Percentiles rank a stretch among this genome's conserved stretches.
phyloP scores from a whole-genome alignment of 176 grass and related monocot species.

The Carex kokanica region DNA sequence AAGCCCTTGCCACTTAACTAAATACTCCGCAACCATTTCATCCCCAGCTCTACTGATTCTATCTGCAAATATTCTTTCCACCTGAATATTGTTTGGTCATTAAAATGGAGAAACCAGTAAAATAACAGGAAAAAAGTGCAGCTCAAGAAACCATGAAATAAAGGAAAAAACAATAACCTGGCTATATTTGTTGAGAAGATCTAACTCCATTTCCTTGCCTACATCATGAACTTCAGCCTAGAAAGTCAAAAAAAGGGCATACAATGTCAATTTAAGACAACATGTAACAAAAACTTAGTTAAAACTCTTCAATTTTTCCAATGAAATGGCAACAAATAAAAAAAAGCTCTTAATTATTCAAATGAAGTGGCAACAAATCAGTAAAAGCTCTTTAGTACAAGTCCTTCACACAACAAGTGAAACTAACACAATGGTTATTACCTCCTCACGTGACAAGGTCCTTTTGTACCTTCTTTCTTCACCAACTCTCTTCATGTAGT shows the following conservation, averaged over 20 bases:
- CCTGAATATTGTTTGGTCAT: constrained; percentile 59
- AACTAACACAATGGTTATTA: constrained; percentile 28
- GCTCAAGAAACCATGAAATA: constrained; percentile 3
- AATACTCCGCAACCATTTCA: constrained; percentile 87
- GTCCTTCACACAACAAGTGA: background rate
- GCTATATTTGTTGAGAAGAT: constrained; percentile 97
- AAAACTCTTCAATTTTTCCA: constrained; percentile 3
- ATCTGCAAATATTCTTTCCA: constrained; percentile 99
- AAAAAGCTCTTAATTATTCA: background rate
- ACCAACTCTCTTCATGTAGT: constrained; percentile 93
- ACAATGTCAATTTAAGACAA: background rate
- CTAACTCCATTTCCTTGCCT: constrained; percentile 97
- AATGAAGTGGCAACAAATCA: constrained; percentile 3
- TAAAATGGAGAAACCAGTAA: constrained; percentile 16
- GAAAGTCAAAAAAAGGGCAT: constrained; percentile 16
- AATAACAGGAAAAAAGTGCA: constrained; percentile 23
- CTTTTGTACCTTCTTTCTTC: constrained; percentile 89
- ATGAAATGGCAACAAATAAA: background rate
- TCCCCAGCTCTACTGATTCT: constrained; percentile 71
- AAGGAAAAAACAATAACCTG: constrained; percentile 61
- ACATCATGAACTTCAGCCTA: constrained; percentile 99
- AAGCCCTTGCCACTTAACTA: constrained; percentile 99
- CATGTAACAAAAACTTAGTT: constrained; percentile 10
- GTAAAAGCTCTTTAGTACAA: background rate
- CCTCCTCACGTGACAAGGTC: constrained; percentile 91